A percentile compares a stretch with the other conserved stretches of the same genome.
Conservation (phyloP, 805 yeast species). For the Saccharomycopsis malanga region DNA sequence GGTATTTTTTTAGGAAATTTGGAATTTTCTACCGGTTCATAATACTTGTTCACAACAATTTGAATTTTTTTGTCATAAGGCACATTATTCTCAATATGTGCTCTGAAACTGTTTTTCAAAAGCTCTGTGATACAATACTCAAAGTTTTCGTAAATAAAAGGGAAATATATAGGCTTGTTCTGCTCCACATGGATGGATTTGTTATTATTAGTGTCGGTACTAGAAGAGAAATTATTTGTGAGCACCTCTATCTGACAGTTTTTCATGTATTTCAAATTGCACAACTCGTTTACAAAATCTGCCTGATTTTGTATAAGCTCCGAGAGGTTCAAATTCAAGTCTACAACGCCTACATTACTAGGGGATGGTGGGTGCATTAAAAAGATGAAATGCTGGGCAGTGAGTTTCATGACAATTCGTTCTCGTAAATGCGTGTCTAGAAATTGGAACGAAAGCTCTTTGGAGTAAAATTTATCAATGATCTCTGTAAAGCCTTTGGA, state of each 20-base stretch:
- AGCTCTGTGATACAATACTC: slow-evolving; percentile 85
- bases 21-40: slow-evolving; percentile 19
- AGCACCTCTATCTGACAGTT: slow-evolving; percentile 55
- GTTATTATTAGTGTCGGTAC: slow-evolving; percentile 12
- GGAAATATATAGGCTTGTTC: slow-evolving; percentile 41
- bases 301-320: slow-evolving; percentile 57
- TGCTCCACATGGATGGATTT: slow-evolving; percentile 8
- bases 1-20: slow-evolving; percentile 26
- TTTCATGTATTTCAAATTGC: slow-evolving; percentile 76
- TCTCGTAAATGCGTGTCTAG: slow-evolving; percentile 74
- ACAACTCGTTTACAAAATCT: slow-evolving; percentile 74
- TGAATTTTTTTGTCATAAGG: slow-evolving; percentile 26
- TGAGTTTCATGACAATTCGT: slow-evolving; percentile 76
- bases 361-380: slow-evolving; percentile 42
- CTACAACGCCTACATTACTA: slow-evolving; percentile 57
- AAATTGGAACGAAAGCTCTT: slow-evolving; percentile 49
- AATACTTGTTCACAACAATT: slow-evolving; percentile 17
- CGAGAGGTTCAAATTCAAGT: slow-evolving; percentile 57
- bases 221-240: slow-evolving; percentile 15
- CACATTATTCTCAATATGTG: slow-evolving; percentile 64
- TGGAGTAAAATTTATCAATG: slow-evolving; percentile 36
- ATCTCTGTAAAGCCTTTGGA: slow-evolving; percentile 80
- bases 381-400: slow-evolving; percentile 79
- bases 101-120: slow-evolving; percentile 79
- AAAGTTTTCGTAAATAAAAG: slow-evolving; percentile 80